Percentiles rank a stretch among this genome's conserved stretches.
Conservation (phyloP, 2,329 filamentous ascomycete genomes). For the Botrytis galanthina region DNA sequence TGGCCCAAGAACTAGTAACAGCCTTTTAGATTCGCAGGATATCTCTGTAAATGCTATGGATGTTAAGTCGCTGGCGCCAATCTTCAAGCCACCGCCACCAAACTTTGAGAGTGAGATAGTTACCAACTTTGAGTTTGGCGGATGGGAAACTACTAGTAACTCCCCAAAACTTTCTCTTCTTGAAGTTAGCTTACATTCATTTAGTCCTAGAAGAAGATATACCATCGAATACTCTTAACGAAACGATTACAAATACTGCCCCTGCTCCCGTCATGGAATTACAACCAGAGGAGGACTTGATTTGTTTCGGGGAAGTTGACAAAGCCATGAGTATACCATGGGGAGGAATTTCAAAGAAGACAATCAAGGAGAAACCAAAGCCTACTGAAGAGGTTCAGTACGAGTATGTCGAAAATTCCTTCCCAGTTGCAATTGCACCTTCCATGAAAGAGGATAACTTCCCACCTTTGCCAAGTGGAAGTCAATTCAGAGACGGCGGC, state of each 20-base stretch:
- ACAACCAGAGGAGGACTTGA: slow-evolving; percentile 23
- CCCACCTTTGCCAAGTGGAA: slow-evolving; percentile 10
- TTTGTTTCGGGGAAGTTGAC: slow-evolving; percentile 18
- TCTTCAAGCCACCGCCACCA: background rate
- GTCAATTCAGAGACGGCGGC: background rate
- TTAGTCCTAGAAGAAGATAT: slow-evolving; percentile 17
- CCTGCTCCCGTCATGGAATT: background rate
- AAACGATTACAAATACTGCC: background rate
- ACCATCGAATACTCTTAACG: background rate
- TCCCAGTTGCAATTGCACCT: slow-evolving; percentile 8
- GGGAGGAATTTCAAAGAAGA: slow-evolving; percentile 1
- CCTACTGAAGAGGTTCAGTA: slow-evolving; percentile 8
- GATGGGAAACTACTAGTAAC: slow-evolving; percentile 18
- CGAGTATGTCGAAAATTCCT: slow-evolving; percentile 8
- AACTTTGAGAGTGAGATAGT: background rate
- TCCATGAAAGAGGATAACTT: slow-evolving; percentile 14
- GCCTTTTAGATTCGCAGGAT: background rate
- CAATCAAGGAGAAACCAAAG: background rate
- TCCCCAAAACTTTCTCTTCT: background rate
- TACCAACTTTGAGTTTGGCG: background rate
- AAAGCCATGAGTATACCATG: slow-evolving; percentile 18
- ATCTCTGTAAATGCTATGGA: background rate
- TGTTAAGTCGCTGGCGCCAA: background rate
- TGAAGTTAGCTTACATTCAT: background rate
- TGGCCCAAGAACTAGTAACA: background rate